Percentiles rank a stretch among this genome's conserved stretches.
Conservation (phyloP, 2,329 filamentous ascomycete genomes). For the Acrocalymma vagum region DNA sequence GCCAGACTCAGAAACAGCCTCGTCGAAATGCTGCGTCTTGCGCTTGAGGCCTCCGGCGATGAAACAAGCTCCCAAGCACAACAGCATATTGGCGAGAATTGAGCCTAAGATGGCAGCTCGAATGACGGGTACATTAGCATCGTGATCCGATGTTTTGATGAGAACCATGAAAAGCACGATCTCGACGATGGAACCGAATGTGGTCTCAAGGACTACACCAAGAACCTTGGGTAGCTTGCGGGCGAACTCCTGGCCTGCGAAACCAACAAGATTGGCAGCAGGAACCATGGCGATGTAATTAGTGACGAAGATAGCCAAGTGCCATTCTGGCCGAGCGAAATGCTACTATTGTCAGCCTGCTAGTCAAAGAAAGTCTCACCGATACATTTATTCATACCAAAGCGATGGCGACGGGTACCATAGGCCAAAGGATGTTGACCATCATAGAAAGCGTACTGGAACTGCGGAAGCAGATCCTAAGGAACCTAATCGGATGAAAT, state of each 20-base stretch:
- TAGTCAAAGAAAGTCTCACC: not conserved
- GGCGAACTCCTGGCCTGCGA: slow-evolving; percentile 75
- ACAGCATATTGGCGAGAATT: slow-evolving; percentile 80
- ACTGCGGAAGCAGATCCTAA: slow-evolving; percentile 70
- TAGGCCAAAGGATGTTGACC: slow-evolving; percentile 78
- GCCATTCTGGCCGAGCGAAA: slow-evolving; percentile 63
- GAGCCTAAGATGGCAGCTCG: slow-evolving; percentile 85
- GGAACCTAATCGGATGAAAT: slow-evolving; percentile 70
- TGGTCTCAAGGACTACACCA: slow-evolving; percentile 67
- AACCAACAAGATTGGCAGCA: slow-evolving; percentile 77
- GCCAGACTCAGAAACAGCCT: slow-evolving; percentile 80
- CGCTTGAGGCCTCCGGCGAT: slow-evolving; percentile 75
- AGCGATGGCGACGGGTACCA: slow-evolving; percentile 76
- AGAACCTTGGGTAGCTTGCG: slow-evolving; percentile 79
- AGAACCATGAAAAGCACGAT: slow-evolving; percentile 85
- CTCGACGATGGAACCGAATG: slow-evolving; percentile 78
- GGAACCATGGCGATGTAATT: slow-evolving; percentile 82
- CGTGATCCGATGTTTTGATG: slow-evolving; percentile 58
- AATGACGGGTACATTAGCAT: slow-evolving; percentile 70
- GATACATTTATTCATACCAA: slow-evolving; percentile 52
- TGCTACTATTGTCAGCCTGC: slow-evolving; percentile 42
- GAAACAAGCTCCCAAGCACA: slow-evolving; percentile 84
- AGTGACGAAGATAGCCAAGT: slow-evolving; percentile 73
- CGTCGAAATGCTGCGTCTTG: slow-evolving; percentile 75
- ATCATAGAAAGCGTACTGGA: slow-evolving; percentile 69